A percentile compares a stretch with the other conserved stretches of the same genome.
Conservation (phyloP, 305 asterid genomes). For the Ilex paraguariensis region DNA sequence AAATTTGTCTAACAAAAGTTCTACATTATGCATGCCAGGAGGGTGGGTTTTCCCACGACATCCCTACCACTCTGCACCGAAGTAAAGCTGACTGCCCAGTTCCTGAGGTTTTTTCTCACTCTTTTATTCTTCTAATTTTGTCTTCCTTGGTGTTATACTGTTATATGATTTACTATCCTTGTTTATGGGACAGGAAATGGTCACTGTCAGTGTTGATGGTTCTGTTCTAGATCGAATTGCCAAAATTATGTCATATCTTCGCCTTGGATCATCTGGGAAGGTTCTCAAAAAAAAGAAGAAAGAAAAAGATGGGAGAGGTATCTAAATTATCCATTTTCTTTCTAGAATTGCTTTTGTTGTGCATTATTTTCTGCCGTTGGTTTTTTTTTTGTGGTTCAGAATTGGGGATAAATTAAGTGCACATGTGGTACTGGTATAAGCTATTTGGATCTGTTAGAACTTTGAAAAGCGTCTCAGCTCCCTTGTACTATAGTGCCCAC, state of each 20-base stretch:
- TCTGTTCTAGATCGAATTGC: slow-evolving; percentile 92
- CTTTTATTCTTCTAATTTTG: not conserved
- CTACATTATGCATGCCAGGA: slow-evolving; percentile 45
- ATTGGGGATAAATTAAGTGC: too few species aligned
- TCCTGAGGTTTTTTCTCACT: slow-evolving; percentile 58
- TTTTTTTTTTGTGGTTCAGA: too few species aligned
- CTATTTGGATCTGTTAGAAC: slow-evolving; percentile 7
- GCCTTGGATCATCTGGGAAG: slow-evolving; percentile 98
- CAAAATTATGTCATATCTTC: slow-evolving; percentile 95
- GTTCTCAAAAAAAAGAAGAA: slow-evolving; percentile 97
- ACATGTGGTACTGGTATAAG: too few species aligned
- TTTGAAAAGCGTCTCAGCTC: not conserved
- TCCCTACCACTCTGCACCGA: slow-evolving; percentile 93
- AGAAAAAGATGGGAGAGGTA: slow-evolving; percentile 86
- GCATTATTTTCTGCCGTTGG: slow-evolving; percentile 6
- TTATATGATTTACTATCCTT: slow-evolving; percentile 4
- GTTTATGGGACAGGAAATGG: slow-evolving; percentile 69
- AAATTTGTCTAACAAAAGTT: not conserved
- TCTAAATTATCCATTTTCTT: slow-evolving; percentile 6
- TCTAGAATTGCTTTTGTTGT: not conserved
- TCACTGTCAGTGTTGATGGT: slow-evolving; percentile 91
- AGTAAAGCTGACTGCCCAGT: slow-evolving; percentile 99
- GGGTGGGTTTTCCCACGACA: slow-evolving; percentile 76
- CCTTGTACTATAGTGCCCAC: not conserved
- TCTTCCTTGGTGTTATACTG: slow-evolving; percentile 1